Conservation (phyloP, 768 basidiomycete species). For the Chiua virens region DNA sequence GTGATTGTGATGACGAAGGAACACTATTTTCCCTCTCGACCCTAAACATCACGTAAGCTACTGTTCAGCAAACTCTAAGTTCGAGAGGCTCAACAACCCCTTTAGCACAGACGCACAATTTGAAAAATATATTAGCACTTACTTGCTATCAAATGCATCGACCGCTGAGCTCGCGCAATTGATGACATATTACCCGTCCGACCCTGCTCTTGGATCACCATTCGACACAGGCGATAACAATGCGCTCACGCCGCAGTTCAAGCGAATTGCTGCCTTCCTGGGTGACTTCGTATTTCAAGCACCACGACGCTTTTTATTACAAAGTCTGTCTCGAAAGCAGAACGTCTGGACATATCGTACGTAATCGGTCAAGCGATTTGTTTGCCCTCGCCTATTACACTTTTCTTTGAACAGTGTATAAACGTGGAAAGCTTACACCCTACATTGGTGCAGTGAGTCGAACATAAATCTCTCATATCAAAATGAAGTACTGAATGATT, state of each 20-base stretch:
- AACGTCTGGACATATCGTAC: slow-evolving; percentile 37
- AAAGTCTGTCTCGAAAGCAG: slow-evolving; percentile 37
- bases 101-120: slow-evolving; percentile 27
- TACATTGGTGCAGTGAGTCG: no score
- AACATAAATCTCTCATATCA: no score
- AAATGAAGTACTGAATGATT: slow-evolving; percentile 19
- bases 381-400: no score
- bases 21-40: slow-evolving; percentile 48
- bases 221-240: slow-evolving; percentile 49
- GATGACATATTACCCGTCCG: slow-evolving; percentile 36
- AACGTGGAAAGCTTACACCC: no score
- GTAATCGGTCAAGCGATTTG: slow-evolving; percentile 41
- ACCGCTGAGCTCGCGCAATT: slow-evolving; percentile 24
- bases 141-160: slow-evolving; percentile 30
- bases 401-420: no score
- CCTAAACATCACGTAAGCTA: slow-evolving; percentile 46
- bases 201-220: slow-evolving; percentile 50
- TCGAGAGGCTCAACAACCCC: no score
- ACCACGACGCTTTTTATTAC: slow-evolving; percentile 47
- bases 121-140: slow-evolving; percentile 31
- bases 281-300: slow-evolving; percentile 54
- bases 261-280: slow-evolving; percentile 48
- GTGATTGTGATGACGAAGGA: slow-evolving; percentile 43
- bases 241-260: slow-evolving; percentile 47
- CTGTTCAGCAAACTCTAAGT: no score